A percentile compares a stretch with the other conserved stretches of the same genome.
Evolutionary conservation across 2,329 filamentous ascomycete genomes (phyloP).

Genomic region (Rhynchosporium agropyri): DNA sequence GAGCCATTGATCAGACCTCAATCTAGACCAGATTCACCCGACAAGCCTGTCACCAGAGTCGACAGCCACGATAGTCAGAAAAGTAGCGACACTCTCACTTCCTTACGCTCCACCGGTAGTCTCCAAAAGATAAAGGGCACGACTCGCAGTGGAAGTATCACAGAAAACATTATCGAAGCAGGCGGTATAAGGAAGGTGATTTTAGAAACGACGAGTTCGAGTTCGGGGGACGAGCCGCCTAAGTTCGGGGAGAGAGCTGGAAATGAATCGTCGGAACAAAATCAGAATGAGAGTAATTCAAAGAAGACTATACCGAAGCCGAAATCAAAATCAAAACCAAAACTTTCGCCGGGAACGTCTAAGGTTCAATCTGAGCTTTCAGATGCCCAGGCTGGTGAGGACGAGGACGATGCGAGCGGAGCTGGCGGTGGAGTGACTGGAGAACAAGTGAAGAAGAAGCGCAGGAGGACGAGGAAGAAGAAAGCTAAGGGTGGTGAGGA

Average conservation of each 20-base stretch:
- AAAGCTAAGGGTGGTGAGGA: slow-evolving; percentile 30
- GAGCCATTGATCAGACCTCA: slow-evolving; percentile 11
- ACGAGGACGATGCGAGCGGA: slow-evolving; percentile 16
- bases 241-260: slow-evolving; percentile 1
- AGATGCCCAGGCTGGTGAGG: slow-evolving; percentile 10
- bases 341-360: neutral
- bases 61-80: slow-evolving; percentile 30
- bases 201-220: slow-evolving; percentile 61
- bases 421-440: slow-evolving; percentile 20
- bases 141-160: slow-evolving; percentile 75
- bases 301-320: slow-evolving; percentile 5
- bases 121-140: slow-evolving; percentile 49
- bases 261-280: neutral
- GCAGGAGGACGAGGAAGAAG: slow-evolving; percentile 38
- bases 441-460: slow-evolving; percentile 37
- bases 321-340: neutral
- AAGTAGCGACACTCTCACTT: slow-evolving; percentile 40
- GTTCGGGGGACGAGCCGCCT: slow-evolving; percentile 33
- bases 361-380: slow-evolving; percentile 11
- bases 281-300: slow-evolving; percentile 5
- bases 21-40: slow-evolving; percentile 14
- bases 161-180: slow-evolving; percentile 74
- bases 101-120: slow-evolving; percentile 38
- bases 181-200: slow-evolving; percentile 77
- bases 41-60: slow-evolving; percentile 24